Percentiles rank a stretch among this genome's conserved stretches.
These are phyloP conservation scores for Apodospora peruviana DNA, from an alignment of 495 filamentous ascomycete genomes.

Conservation along the genomic window DNA sequence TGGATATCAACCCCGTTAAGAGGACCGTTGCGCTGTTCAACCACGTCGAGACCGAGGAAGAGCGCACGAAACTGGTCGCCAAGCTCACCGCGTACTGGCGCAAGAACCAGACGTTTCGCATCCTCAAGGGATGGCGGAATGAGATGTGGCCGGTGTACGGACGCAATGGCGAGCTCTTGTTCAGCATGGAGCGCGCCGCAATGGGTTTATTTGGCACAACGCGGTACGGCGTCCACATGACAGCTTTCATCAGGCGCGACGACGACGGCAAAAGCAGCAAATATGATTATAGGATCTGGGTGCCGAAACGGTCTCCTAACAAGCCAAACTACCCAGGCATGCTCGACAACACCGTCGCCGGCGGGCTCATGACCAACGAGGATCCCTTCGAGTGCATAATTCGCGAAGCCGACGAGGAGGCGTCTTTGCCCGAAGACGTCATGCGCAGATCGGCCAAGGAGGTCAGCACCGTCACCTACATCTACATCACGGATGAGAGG, in stretches of 20 bases:
- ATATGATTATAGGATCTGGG: slow-evolving; percentile 71
- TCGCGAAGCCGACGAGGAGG: slow-evolving; percentile 85
- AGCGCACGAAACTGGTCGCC: slow-evolving; percentile 56
- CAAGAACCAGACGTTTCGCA: slow-evolving; percentile 55
- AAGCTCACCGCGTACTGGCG: slow-evolving; percentile 59
- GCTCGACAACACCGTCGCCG: slow-evolving; percentile 92
- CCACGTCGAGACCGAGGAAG: slow-evolving; percentile 29
- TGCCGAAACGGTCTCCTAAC: slow-evolving; percentile 63
- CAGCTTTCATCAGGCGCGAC: slow-evolving; percentile 56
- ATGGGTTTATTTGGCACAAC: slow-evolving; percentile 78
- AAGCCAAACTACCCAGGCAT: slow-evolving; percentile 85
- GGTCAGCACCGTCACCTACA: slow-evolving; percentile 75
- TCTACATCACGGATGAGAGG: slow-evolving; percentile 68
- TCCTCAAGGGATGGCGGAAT: slow-evolving; percentile 79
- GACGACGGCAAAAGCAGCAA: slow-evolving; percentile 37
- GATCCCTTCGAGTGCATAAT: slow-evolving; percentile 71
- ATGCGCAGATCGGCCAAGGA: slow-evolving; percentile 54
- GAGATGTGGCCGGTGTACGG: slow-evolving; percentile 85
- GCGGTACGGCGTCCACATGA: slow-evolving; percentile 89
- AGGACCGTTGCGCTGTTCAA: slow-evolving; percentile 22
- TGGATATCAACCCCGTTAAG: slow-evolving; percentile 47
- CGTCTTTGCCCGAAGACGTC: slow-evolving; percentile 66
- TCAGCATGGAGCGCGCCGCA: slow-evolving; percentile 74
- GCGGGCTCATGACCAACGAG: slow-evolving; percentile 78
- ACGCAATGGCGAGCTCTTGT: slow-evolving; percentile 54